Evolutionary conservation across 1,139 yeast genomes (phyloP).

Genomic region (Yamadazyma pseudoaaseri): DNA sequence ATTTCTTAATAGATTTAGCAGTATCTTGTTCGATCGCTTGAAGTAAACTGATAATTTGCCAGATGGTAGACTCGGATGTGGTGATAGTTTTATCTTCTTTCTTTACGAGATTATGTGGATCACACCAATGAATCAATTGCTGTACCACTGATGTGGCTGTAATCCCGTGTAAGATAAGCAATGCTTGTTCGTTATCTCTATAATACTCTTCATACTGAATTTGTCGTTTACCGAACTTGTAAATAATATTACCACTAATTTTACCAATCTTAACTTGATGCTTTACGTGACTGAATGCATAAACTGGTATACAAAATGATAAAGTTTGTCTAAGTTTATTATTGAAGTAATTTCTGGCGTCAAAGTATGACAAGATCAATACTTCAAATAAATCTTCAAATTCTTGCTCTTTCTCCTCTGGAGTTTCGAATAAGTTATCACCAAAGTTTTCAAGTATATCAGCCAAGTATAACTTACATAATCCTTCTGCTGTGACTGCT

Average conservation of each 20-base stretch:
- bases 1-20: conserved; percentile 53
- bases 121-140: conserved; percentile 84
- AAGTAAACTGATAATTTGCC: conserved; percentile 57
- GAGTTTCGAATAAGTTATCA: conserved; percentile 12
- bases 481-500: conserved; percentile 81
- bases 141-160: conserved; percentile 63
- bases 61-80: conserved; percentile 36
- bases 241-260: conserved; percentile 66
- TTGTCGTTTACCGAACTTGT: conserved; percentile 36
- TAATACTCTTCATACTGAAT: conserved; percentile 6
- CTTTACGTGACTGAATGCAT: conserved; percentile 71
- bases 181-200: conserved; percentile 9
- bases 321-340: conserved; percentile 76
- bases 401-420: conserved; percentile 17
- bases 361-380: conserved; percentile 70
- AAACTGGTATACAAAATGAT: conserved; percentile 87
- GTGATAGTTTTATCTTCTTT: conserved; percentile 24
- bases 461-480: conserved; percentile 78
- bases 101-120: conserved; percentile 68
- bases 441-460: conserved; percentile 50
- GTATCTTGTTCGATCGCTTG: conserved; percentile 51
- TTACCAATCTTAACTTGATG: conserved; percentile 72
- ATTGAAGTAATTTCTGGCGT: conserved; percentile 61
- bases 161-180: conserved; percentile 23
- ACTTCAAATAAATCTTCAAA: conserved; percentile 57